phyloP scores from a whole-genome alignment of 1,284 basidiomycete species.

The Cerioporus squamosus region DNA sequence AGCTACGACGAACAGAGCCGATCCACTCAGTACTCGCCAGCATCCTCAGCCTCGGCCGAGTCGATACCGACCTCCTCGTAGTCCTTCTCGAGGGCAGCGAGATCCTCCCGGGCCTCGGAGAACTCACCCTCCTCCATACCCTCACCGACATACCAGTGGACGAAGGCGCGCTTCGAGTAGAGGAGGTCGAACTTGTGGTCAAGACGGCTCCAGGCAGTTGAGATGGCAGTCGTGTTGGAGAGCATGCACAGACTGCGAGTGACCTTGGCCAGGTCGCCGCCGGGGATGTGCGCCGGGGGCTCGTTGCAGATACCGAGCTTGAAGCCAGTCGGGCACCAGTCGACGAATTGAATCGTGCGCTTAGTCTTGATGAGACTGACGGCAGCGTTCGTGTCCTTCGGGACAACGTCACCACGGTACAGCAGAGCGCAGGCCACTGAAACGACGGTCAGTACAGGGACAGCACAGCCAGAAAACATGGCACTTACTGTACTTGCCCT shows the following conservation, averaged over 20 bases:
- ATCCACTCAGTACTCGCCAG: conserved; percentile 68
- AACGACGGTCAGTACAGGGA: conserved; percentile 12
- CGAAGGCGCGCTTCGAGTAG: conserved; percentile 91
- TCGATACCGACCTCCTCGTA: conserved; percentile 96
- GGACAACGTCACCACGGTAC: conserved; percentile 88
- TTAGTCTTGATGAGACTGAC: conserved; percentile 88
- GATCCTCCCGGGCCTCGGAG: conserved; percentile 96
- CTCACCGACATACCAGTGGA: conserved; percentile 95
- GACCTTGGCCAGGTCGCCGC: conserved; percentile 88
- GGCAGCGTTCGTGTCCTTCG: conserved; percentile 89
- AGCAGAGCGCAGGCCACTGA: conserved; percentile 76
- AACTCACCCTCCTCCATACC: conserved; percentile 99
- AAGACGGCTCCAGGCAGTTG: conserved; percentile 85
- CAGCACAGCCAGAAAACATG: not conserved
- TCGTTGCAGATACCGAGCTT: conserved; percentile 94
- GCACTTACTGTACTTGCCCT: conserved; percentile 82
- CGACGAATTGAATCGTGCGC: conserved; percentile 82
- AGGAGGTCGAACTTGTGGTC: conserved; percentile 99
- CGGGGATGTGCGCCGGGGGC: conserved; percentile 82
- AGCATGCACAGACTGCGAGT: conserved; percentile 90
- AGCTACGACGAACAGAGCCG: conserved; percentile 17
- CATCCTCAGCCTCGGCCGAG: conserved; percentile 85
- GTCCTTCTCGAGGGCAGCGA: conserved; percentile 96
- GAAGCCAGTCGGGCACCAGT: conserved; percentile 92
- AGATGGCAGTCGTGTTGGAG: conserved; percentile 87